A percentile compares a stretch with the other conserved stretches of the same genome.
Conservation (phyloP, 129 eudicot species). For the Artemisia tridentata region DNA sequence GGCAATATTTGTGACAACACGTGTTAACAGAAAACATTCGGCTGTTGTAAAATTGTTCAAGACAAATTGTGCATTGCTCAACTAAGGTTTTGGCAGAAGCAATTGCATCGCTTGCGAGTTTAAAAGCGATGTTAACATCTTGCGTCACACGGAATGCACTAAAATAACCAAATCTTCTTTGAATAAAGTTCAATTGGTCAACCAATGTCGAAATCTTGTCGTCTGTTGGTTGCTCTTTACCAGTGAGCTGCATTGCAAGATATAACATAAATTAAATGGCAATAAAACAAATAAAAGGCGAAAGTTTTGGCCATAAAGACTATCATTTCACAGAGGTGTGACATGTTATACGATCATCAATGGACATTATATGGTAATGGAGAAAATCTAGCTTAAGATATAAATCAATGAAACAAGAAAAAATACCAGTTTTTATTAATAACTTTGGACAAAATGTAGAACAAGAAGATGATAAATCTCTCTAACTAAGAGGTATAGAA, state of each 20-base stretch:
- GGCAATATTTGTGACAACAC: constrained; percentile 62
- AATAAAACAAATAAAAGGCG: neutral
- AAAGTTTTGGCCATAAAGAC: neutral
- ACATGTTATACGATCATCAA: neutral
- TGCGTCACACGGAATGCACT: constrained; percentile 28
- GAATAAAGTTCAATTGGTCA: constrained; percentile 40
- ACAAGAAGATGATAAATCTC: too few relatives aligned
- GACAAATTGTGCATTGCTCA: constrained; percentile 55
- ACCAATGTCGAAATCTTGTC: constrained; percentile 34
- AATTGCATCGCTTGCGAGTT: constrained; percentile 63
- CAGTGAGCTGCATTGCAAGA: constrained; percentile 49
- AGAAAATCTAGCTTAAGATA: too few relatives aligned
- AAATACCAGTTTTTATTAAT: too few relatives aligned
- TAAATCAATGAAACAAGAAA: too few relatives aligned
- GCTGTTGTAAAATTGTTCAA: constrained; percentile 29
- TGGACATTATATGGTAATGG: neutral
- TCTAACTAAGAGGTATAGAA: too few relatives aligned
- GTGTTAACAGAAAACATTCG: constrained; percentile 44
- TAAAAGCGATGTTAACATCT: constrained; percentile 43
- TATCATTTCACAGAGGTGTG: neutral
- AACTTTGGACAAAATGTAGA: too few relatives aligned
- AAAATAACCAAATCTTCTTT: constrained; percentile 36
- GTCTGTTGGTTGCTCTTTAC: constrained; percentile 31
- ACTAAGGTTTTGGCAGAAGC: constrained; percentile 16
- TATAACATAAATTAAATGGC: neutral